Percentiles rank a stretch among this genome's conserved stretches.
Conservation (phyloP, 352 stramenopile genomes). For the Phytophthora ohioensis region DNA sequence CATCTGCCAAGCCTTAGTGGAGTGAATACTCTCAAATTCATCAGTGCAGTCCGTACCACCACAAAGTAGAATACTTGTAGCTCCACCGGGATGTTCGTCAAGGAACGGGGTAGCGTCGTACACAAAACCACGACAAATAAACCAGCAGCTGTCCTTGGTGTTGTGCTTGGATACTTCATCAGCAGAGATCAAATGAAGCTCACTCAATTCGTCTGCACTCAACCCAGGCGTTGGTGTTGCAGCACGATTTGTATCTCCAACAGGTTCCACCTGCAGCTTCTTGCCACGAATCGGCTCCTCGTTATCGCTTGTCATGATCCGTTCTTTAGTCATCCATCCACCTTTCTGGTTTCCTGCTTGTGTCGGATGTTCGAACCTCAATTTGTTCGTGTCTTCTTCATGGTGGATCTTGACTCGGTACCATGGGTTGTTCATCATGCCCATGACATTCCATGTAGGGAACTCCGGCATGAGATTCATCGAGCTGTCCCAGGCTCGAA, state of each 20-base stretch:
- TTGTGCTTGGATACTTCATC: slow-evolving; percentile 92
- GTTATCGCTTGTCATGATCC: slow-evolving; percentile 48
- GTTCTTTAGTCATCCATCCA: slow-evolving; percentile 91
- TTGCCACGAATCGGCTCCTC: slow-evolving; percentile 42
- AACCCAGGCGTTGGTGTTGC: slow-evolving; percentile 13
- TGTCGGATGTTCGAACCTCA: slow-evolving; percentile 94
- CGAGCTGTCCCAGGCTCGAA: slow-evolving; percentile 91
- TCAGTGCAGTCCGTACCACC: slow-evolving; percentile 92
- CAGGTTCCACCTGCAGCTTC: slow-evolving; percentile 11
- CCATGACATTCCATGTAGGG: slow-evolving; percentile 96
- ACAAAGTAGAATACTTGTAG: slow-evolving; percentile 77
- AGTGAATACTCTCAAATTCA: slow-evolving; percentile 96
- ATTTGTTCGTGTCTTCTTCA: slow-evolving; percentile 50
- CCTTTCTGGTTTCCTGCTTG: slow-evolving; percentile 86
- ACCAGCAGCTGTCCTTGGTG: slow-evolving; percentile 91
- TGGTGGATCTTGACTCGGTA: slow-evolving; percentile 87
- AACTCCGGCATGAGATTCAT: slow-evolving; percentile 93
- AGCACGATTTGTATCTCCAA: not conserved
- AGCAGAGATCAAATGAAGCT: slow-evolving; percentile 35
- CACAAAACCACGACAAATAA: slow-evolving; percentile 94
- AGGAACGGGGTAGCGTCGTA: slow-evolving; percentile 95
- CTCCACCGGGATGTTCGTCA: slow-evolving; percentile 88
- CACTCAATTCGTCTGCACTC: slow-evolving; percentile 33
- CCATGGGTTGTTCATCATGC: slow-evolving; percentile 94
- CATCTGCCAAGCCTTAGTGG: slow-evolving; percentile 90